phyloP scores from a whole-genome alignment of 2,329 filamentous ascomycete genomes.

The Dothidotthia symphoricarpi region DNA sequence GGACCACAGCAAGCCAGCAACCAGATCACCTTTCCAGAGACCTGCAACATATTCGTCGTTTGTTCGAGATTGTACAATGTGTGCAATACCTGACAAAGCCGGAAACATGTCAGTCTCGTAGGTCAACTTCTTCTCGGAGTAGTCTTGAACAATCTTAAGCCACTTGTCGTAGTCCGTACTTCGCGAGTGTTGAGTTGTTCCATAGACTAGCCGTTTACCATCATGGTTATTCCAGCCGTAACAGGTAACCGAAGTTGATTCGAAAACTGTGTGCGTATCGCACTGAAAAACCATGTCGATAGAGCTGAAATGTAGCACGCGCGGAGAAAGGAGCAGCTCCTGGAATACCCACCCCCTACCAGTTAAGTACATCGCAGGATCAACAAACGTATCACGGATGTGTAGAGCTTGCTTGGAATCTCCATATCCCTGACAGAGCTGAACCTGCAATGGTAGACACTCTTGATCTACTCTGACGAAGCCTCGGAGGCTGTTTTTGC shows the following conservation, averaged over 20 bases:
- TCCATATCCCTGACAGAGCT: too few relatives aligned
- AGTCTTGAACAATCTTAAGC: constrained; percentile 5
- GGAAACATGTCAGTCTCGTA: constrained; percentile 7
- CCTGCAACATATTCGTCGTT: constrained; percentile 8
- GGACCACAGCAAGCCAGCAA: constrained; percentile 8
- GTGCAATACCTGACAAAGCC: constrained; percentile 6
- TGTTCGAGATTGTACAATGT: constrained; percentile 5
- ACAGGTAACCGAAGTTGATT: too few relatives aligned
- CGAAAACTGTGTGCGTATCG: constrained; percentile 4
- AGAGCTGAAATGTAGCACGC: constrained; percentile 16
- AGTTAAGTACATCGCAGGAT: too few relatives aligned
- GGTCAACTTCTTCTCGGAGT: constrained; percentile 6
- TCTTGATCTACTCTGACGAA: background rate
- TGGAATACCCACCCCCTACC: constrained; percentile 21
- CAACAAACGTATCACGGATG: too few relatives aligned
- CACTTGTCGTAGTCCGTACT: constrained; percentile 3
- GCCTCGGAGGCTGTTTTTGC: constrained; percentile 4
- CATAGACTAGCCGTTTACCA: constrained; percentile 3
- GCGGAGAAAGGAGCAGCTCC: constrained; percentile 18
- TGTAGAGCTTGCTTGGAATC: too few relatives aligned
- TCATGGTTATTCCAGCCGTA: too few relatives aligned
- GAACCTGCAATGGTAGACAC: constrained; percentile 1
- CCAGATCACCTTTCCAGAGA: constrained; percentile 6
- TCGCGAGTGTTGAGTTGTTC: background rate
- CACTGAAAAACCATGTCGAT: constrained; percentile 19